Evolutionary conservation across 202 grass and related monocot genomes (phyloP).

Genomic region (Schoenoplectus tabernaemontani): DNA sequence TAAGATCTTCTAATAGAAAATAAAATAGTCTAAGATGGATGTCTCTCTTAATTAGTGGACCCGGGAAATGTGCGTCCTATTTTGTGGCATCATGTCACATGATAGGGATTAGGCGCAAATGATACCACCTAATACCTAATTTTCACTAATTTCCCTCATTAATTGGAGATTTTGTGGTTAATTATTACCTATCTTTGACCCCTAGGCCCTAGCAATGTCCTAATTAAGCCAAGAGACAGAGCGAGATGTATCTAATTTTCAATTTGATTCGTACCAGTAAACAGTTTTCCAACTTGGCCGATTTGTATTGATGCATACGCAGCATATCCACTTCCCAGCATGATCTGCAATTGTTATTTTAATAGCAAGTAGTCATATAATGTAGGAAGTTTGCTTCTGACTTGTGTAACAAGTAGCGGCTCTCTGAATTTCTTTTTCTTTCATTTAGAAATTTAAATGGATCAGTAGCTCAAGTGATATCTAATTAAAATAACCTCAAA

Average conservation of each 20-base stretch:
- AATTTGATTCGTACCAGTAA: not conserved
- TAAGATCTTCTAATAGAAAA: not conserved
- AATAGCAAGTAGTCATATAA: no score
- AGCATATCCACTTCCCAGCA: not conserved
- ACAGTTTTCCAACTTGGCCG: not conserved
- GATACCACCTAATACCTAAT: slow-evolving; percentile 6
- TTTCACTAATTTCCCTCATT: slow-evolving; percentile 4
- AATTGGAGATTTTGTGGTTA: not conserved
- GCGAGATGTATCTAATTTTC: not conserved
- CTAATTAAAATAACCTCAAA: no score
- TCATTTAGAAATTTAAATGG: no score
- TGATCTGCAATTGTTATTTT: no score
- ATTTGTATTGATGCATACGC: not conserved
- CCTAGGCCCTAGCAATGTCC: not conserved
- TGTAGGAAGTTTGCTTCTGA: no score
- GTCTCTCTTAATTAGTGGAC: not conserved
- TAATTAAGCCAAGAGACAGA: not conserved
- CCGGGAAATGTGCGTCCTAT: not conserved
- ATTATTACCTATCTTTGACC: not conserved
- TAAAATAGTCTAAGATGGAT: no score
- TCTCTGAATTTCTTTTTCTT: no score
- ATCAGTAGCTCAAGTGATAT: no score
- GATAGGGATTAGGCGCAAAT: not conserved
- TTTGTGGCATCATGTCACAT: not conserved
- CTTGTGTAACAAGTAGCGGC: no score